phyloP scores from a whole-genome alignment of 495 filamentous ascomycete species.

The Aspergillus indologenus region DNA sequence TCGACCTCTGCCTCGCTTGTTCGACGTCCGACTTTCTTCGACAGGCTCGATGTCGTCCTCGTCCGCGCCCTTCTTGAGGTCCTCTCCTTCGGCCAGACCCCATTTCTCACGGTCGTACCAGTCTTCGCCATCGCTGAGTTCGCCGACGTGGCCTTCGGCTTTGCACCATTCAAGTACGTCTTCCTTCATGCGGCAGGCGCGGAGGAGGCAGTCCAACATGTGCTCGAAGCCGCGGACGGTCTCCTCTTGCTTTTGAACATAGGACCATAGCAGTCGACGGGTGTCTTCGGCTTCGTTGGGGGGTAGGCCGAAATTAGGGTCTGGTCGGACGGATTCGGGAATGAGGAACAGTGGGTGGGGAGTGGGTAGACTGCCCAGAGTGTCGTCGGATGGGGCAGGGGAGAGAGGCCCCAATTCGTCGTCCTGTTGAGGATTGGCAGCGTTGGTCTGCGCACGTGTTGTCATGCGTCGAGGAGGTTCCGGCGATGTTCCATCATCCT shows the following conservation, averaged over 20 bases:
- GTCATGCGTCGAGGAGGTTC: constrained; percentile 63
- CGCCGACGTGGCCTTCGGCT: constrained; percentile 83
- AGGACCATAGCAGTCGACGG: constrained; percentile 74
- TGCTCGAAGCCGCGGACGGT: constrained; percentile 75
- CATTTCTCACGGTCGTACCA: constrained; percentile 93
- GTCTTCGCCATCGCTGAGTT: constrained; percentile 89
- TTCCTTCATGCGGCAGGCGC: constrained; percentile 73
- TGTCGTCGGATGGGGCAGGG: constrained; percentile 47
- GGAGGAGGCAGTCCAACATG: constrained; percentile 71
- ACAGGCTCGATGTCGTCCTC: constrained; percentile 82
- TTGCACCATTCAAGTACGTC: constrained; percentile 82
- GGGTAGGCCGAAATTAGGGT: constrained; percentile 77
- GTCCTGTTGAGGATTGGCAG: constrained; percentile 35
- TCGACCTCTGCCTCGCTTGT: constrained; percentile 51
- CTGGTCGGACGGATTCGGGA: constrained; percentile 64
- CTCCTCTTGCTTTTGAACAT: constrained; percentile 95
- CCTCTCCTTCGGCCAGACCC: constrained; percentile 67
- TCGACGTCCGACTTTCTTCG: constrained; percentile 73
- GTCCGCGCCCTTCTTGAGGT: constrained; percentile 86
- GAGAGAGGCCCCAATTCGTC: constrained; percentile 34
- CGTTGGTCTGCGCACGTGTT: constrained; percentile 63
- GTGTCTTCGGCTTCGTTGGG: constrained; percentile 83
- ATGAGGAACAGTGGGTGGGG: constrained; percentile 87
- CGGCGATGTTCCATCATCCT: constrained; percentile 36
- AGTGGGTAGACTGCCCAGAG: constrained; percentile 45